These are phyloP conservation scores for Yamadazyma sp. DNA, from an alignment of 805 yeast genomes.

Conservation along the genomic window DNA sequence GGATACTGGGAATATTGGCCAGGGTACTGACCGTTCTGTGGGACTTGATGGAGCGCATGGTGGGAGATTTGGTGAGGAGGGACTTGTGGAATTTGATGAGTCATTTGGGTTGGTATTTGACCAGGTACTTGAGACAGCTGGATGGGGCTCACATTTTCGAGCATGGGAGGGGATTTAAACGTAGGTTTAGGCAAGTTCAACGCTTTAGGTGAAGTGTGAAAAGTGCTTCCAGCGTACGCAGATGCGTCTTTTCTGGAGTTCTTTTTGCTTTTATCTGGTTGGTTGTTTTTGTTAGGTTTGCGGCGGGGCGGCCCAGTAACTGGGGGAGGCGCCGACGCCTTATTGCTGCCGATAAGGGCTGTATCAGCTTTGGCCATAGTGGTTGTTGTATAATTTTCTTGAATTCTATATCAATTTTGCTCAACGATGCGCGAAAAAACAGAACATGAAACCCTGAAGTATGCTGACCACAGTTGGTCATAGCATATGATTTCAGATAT, in stretches of 20 bases:
- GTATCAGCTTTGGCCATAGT: constrained; percentile 6
- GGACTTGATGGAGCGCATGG: background rate
- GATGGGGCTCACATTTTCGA: too few species aligned
- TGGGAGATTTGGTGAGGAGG: constrained; percentile 8
- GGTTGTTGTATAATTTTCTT: background rate
- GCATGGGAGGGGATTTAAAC: constrained; percentile 29
- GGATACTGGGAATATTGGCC: too few species aligned
- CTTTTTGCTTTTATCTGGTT: background rate
- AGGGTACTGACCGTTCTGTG: too few species aligned
- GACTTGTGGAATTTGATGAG: constrained; percentile 20
- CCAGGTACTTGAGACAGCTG: constrained; percentile 9
- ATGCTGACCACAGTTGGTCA: too few species aligned
- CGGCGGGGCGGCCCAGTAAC: background rate
- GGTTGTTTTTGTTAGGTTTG: background rate
- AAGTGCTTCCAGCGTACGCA: constrained; percentile 56
- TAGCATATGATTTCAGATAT: too few species aligned
- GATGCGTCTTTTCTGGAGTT: constrained; percentile 21
- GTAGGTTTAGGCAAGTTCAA: constrained; percentile 56
- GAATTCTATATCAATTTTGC: too few species aligned
- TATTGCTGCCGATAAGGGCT: background rate
- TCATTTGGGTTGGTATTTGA: background rate
- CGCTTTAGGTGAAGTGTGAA: constrained; percentile 57
- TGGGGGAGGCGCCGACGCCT: background rate
- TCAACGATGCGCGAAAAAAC: constrained; percentile 5
- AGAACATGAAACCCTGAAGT: too few species aligned